Base-by-base conservation (phyloP, 2,329 filamentous ascomycete species). In the Pyricularia sp. region DNA sequence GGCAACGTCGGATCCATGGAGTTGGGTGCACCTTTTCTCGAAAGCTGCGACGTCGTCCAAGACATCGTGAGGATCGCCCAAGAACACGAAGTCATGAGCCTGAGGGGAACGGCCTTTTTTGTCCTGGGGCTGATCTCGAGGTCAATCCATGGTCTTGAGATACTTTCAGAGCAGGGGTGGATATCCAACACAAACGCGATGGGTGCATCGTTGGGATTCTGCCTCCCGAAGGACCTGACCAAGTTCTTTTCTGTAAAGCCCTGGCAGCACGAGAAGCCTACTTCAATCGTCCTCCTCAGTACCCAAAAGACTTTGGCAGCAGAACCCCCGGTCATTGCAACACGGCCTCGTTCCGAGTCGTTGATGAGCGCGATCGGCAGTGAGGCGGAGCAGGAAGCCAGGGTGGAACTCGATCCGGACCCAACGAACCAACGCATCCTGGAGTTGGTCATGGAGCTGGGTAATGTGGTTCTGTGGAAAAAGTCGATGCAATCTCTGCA, bases 1-100 rank as follows among this genome's bases (percentile, higher is more conserved):
- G 94, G 94, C 28, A 99, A 99, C 70, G 93, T 99, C 49, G 94
- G 94, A 0, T 97, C 93, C 0, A 97, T 99, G 93, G 93, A 97
- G 71, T 85, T 97, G 1, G 94, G 94, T 1, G 93, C 93, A 1
- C 92, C 92, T 0, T 99, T 99, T 74, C 81, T 99, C 3, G 94
- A 97, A 75, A 88, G 89, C 65, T 90, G 87, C 49, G 90, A 97
- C 69, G 91, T 97, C 49, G 91, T 97, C 22, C 85, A 88, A 71
- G 85, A 88, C 68, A 93, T 99, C 67, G 86, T 97, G 61, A 82
- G 86, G 68, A 97, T 99, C 72, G 94, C 94, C 0, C 91, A 96
- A 74, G 80, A 81, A 31, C 93, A 94, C 57, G 87, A 93, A 69
- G 90, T 99, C 62, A 88, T 99, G 86, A 96, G 91, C 66, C 82